Percentiles rank a stretch among this genome's conserved stretches.
phyloP scores from a whole-genome alignment of 306 rosid genomes.

The Fragaria iinumae region DNA sequence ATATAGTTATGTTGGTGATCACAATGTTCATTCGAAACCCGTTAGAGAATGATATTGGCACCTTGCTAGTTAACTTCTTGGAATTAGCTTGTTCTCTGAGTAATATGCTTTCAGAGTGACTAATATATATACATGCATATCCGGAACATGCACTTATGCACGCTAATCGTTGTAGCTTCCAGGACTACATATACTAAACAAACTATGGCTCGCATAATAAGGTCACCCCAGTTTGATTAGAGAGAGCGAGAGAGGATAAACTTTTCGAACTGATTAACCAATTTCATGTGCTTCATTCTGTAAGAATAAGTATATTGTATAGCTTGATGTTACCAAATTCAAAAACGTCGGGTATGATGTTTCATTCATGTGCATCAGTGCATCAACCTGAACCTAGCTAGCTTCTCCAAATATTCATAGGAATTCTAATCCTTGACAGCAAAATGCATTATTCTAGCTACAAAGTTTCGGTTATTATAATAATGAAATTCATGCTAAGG shows the following conservation, averaged over 20 bases:
- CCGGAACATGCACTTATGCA: constrained; percentile 1
- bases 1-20: neutral
- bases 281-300: neutral
- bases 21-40: neutral
- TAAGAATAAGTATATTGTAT: too few relatives aligned
- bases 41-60: neutral
- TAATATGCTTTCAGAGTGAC: neutral
- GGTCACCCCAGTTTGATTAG: neutral
- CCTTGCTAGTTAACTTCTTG: constrained; percentile 2
- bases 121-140: neutral
- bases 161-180: constrained; percentile 1
- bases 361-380: too few relatives aligned
- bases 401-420: too few relatives aligned
- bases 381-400: too few relatives aligned
- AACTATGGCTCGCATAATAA: neutral
- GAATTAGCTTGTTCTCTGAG: constrained; percentile 1
- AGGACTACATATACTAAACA: neutral
- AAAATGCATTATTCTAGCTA: too few relatives aligned
- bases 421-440: too few relatives aligned
- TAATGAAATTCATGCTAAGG: too few relatives aligned
- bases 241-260: neutral
- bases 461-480: too few relatives aligned
- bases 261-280: neutral
- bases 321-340: too few relatives aligned
- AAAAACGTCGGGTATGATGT: too few relatives aligned